Base-by-base conservation (phyloP, 106 monocot genomes). In the Apostasia ramifera region DNA sequence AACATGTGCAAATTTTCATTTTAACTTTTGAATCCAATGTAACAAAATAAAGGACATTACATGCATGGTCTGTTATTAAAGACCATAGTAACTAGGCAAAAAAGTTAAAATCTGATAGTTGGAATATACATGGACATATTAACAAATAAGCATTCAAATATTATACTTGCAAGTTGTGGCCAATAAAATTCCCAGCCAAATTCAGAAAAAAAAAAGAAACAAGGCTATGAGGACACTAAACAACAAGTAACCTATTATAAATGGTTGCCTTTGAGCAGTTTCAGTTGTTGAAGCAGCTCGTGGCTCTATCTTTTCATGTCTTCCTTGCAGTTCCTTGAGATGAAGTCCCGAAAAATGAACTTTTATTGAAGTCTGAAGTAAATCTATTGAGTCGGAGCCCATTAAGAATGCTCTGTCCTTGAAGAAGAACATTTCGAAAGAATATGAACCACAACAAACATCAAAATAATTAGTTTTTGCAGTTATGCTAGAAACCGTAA, bases 301-400 rank as follows among this genome's bases (percentile, higher is more conserved):
- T 59, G 26, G n/a, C 7, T 40, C 59, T 1, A 40, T 59, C 4
- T 59, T 41, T 5, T 8, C 26, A 59, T 59, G 38, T 59, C 59
- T 37, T 59, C 59, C 26, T 59, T 59, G 38, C 40, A 59, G 40
- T 2, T 40, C 59, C 26, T 59, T 59, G 40, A 59, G 59, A 37
- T 59, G 59, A 40, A 59, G 59, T 26, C 59, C 59, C 5, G 59
- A 59, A 59, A 59, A 59, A 39, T 59, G 59, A 59, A 40, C 59
- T 59, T 39, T 37, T 38, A 39, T 59, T 38, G 59, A 59, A 59
- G 26, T 59, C 59, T 59, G 39, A 59, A 59, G 10, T 59, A 59
- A 59, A 59, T 59, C 40, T 26, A 59, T 37, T 2, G 59, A 59
- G 59, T 59, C 7, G 7, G 59, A 40, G 59, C 59, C 59, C 59